These are phyloP conservation scores for Aspergillus pseudonomiae DNA, from an alignment of 2,329 filamentous ascomycete genomes.

Conservation along the genomic window DNA sequence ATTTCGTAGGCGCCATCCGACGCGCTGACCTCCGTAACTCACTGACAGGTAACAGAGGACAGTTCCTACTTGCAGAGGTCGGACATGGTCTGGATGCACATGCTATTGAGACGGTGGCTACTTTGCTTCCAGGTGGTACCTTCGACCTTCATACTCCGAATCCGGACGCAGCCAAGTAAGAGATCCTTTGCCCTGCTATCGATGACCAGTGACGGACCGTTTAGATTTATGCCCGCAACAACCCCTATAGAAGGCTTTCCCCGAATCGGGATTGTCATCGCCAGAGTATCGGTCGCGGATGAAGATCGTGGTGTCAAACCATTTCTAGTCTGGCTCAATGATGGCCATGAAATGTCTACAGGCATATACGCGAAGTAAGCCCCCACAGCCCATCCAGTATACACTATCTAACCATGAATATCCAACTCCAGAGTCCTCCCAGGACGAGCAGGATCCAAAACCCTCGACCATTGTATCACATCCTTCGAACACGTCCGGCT, in stretches of 20 bases:
- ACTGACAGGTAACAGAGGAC: conserved; percentile 7
- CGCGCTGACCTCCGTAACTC: not conserved
- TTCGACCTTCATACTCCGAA: conserved; percentile 40
- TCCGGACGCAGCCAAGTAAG: conserved; percentile 35
- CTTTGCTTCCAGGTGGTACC: conserved; percentile 33
- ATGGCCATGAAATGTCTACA: conserved; percentile 21
- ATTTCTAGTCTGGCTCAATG: conserved; percentile 21
- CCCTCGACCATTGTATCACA: conserved; percentile 25
- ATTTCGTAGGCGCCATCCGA: conserved; percentile 19
- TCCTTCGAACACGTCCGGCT: conserved; percentile 22
- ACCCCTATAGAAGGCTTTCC: conserved; percentile 18
- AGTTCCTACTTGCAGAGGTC: conserved; percentile 45
- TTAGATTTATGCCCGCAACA: conserved; percentile 25
- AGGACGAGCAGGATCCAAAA: conserved; percentile 1
- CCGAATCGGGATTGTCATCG: conserved; percentile 22
- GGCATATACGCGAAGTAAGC: conserved; percentile 16
- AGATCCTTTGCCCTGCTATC: conserved; percentile 14
- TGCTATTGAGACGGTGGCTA: conserved; percentile 44
- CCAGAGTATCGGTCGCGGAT: conserved; percentile 19
- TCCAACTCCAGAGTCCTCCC: not conserved
- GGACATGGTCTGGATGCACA: conserved; percentile 44
- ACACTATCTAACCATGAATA: not conserved
- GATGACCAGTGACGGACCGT: not conserved
- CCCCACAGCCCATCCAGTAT: not conserved
- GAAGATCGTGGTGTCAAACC: conserved; percentile 23